Conservation (phyloP, 176 grass and related monocot species). For the Ensete glaucum region DNA sequence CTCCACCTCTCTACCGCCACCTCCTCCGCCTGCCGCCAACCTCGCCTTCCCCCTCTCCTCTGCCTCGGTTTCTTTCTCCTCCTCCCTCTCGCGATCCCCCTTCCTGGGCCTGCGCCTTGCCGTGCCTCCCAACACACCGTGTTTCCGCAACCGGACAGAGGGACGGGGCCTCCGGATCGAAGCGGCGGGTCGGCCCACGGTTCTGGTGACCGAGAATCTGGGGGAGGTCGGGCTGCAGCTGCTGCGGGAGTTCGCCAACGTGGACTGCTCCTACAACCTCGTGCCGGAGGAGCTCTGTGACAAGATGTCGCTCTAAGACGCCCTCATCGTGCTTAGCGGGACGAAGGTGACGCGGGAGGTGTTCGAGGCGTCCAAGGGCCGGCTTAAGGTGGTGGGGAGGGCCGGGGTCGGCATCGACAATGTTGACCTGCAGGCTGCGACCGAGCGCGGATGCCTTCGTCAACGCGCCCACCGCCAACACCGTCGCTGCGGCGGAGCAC, state of each 20-base stretch:
- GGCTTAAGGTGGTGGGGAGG: not conserved
- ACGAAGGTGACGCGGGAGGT: not conserved
- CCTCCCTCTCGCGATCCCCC: slow-evolving; percentile 16
- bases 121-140: not conserved
- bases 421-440: not conserved
- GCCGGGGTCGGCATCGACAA: not conserved
- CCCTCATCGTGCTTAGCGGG: not conserved
- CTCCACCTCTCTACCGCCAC: not conserved
- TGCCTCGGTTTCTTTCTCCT: slow-evolving; percentile 62
- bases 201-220: not conserved
- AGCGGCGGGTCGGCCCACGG: not conserved
- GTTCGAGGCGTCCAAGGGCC: not conserved
- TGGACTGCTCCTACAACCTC: slow-evolving; percentile 5
- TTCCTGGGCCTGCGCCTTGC: slow-evolving; percentile 33
- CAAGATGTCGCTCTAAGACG: not conserved
- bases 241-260: not conserved
- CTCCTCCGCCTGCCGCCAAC: not conserved
- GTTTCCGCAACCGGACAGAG: not conserved
- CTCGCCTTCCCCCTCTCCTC: slow-evolving; percentile 28
- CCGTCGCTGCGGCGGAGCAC: not conserved
- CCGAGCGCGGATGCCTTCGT: not conserved
- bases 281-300: not conserved
- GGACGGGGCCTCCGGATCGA: not conserved
- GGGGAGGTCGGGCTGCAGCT: not conserved
- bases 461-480: not conserved